Percentiles rank a stretch among this genome's conserved stretches.
phyloP scores from a whole-genome alignment of 169 alveolate genomes.

The Plasmodium coatneyi region DNA sequence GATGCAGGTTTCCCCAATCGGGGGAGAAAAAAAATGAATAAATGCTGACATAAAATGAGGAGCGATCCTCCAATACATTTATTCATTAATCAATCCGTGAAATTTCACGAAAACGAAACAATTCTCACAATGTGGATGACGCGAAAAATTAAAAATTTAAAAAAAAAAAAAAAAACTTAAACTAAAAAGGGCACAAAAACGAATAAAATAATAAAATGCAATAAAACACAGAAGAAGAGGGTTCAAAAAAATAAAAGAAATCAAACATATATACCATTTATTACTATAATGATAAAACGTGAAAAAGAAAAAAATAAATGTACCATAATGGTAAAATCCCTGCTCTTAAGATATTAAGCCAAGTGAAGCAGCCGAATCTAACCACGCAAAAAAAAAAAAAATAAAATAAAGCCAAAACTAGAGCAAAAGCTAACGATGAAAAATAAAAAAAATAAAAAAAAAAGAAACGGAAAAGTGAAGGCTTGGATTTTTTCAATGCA shows the following conservation, averaged over 20 bases:
- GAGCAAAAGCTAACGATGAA: not conserved
- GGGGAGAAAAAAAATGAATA: not conserved
- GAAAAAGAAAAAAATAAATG: not conserved
- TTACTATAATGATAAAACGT: not conserved
- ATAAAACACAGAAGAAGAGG: not conserved
- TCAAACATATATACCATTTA: not conserved
- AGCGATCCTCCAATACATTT: not conserved
- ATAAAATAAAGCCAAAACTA: not conserved
- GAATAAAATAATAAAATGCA: not conserved
- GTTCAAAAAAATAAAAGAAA: not conserved
- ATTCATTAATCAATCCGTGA: not conserved
- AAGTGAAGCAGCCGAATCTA: not conserved
- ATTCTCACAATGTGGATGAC: not conserved
- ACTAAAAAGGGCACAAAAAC: slow-evolving; percentile 2
- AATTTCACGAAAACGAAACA: slow-evolving; percentile 4
- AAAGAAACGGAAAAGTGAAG: not conserved
- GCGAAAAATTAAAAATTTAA: slow-evolving; percentile 3
- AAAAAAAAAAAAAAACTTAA: slow-evolving; percentile 1
- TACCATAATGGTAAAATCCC: not conserved
- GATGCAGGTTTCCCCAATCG: not conserved
- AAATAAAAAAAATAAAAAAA: not conserved
- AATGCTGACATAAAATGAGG: not conserved
- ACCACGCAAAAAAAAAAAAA: not conserved
- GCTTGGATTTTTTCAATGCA: not conserved
- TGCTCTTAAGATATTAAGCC: not conserved